Evolutionary conservation across 192 early-diverging fungal species (phyloP).

Genomic region (Helicostylum pulchrum): DNA sequence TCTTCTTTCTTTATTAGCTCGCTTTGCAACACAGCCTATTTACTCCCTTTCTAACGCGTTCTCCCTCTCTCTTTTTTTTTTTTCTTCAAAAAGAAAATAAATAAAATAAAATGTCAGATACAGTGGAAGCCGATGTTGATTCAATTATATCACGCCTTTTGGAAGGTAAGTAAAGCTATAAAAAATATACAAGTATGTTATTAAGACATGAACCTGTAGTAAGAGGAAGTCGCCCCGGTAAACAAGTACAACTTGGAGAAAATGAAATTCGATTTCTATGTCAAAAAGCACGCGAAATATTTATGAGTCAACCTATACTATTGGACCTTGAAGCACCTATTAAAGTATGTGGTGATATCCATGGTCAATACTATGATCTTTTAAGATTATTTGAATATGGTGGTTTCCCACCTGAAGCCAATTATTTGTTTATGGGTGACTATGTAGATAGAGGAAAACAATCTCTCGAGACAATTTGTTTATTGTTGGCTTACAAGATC

Average conservation of each 20-base stretch:
- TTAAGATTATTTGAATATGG: conserved; percentile 89
- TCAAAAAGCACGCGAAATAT: conserved; percentile 91
- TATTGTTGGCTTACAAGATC: conserved; percentile 97
- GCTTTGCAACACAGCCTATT: no score
- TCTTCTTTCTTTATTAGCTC: no score
- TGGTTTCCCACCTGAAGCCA: conserved; percentile 92
- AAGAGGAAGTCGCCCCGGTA: conserved; percentile 90
- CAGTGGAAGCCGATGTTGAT: conserved; percentile 27
- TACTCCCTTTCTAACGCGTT: no score
- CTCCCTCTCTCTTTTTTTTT: no score
- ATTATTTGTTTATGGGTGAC: conserved; percentile 95
- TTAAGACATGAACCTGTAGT: conserved; percentile 49
- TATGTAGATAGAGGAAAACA: conserved; percentile 98
- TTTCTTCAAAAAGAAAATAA: no score
- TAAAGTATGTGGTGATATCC: conserved; percentile 92
- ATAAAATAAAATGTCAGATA: conserved; percentile 13
- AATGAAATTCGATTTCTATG: conserved; percentile 94
- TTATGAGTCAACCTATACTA: conserved; percentile 89
- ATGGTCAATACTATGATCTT: conserved; percentile 92
- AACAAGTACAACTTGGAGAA: conserved; percentile 96
- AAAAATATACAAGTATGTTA: neutral
- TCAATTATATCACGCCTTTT: conserved; percentile 30
- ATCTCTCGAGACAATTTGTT: conserved; percentile 93
- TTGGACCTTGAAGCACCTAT: conserved; percentile 92
- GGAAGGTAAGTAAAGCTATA: conserved; percentile 20